Conservation (phyloP, 345 rosid genomes). For the Mallotus nudiflorus region DNA sequence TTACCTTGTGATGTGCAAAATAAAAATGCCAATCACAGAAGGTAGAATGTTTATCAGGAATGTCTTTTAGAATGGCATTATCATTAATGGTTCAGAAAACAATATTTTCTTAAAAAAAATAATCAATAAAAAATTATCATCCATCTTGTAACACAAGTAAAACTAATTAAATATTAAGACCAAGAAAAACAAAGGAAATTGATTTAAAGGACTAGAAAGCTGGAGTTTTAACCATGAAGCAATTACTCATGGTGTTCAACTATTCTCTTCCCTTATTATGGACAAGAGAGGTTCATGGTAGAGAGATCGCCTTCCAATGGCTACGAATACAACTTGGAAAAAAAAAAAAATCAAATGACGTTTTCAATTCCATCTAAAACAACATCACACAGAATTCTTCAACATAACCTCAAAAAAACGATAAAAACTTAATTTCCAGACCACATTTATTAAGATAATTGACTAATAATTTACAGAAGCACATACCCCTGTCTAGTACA, state of each 20-base stretch:
- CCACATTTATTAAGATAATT: neutral
- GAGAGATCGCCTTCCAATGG: neutral
- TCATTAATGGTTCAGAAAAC: neutral
- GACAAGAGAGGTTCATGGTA: no score
- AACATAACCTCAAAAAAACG: neutral
- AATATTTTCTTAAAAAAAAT: neutral
- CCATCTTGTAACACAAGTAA: neutral
- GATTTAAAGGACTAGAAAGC: neutral
- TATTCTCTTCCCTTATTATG: neutral
- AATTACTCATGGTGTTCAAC: neutral
- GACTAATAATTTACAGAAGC: constrained; percentile 19
- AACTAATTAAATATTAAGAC: neutral
- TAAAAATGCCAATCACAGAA: neutral
- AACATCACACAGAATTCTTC: neutral
- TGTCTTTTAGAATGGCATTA: neutral
- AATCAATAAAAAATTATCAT: neutral
- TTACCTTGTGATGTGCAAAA: neutral
- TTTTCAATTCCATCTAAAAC: neutral
- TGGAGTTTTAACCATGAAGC: neutral
- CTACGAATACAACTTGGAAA: no score
- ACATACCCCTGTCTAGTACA: constrained; percentile 83
- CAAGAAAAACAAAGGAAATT: neutral
- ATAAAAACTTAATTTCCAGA: neutral
- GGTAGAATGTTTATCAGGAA: neutral
- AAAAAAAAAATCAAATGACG: neutral